Base-by-base conservation (phyloP, 352 stramenopile species). In the Pythium rishiriense region DNA sequence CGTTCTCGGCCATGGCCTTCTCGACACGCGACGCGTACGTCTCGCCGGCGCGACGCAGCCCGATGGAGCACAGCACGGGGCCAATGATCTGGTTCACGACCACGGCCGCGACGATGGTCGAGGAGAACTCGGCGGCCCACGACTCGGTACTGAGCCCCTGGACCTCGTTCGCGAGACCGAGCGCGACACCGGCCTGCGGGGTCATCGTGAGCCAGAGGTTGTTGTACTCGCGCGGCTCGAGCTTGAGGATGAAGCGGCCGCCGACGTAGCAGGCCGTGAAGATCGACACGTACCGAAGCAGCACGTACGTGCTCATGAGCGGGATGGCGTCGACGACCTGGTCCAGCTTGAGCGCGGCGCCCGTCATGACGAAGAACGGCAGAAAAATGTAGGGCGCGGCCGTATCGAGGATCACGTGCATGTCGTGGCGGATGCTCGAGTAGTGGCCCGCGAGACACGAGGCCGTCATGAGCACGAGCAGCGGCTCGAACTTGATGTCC, bases 291-390 rank as follows among this genome's bases (percentile, higher is more conserved):
- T 79, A 89, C 2, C 79, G 76, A 42, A 91, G 52, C 35, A 73
- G 58, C 3, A 90, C 77, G 59, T 87, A 88, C 45, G 85, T 52
- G 42, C 77, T 88, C 74, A 87, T 86, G 52, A 91, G 73, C 21
- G 82, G 79, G 53, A 91, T 76, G 2, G 75, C 78, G 25, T 79
- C 58, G 46, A 75, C 62, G 37, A 91, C 82, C 47, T 88, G 66
- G 64, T 91, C 78, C 29, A 91, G 66, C 58, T 89, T 87, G 26
- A 91, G 61, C n/a, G 74, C 72, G 3, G 82, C 82, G 2, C 82
- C 82, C 4, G 82, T 91, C 80, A 91, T 91, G 14, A 88, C 79
- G 73, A 91, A 91, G 67, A 91, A 91, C 7, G 82, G 82, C 31
- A 91, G 58, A 43, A 90, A 88, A 60, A 90, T 80, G 69, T 87